Conservation (phyloP, 1,284 basidiomycete species). For the Mrakiaceae sp. region DNA sequence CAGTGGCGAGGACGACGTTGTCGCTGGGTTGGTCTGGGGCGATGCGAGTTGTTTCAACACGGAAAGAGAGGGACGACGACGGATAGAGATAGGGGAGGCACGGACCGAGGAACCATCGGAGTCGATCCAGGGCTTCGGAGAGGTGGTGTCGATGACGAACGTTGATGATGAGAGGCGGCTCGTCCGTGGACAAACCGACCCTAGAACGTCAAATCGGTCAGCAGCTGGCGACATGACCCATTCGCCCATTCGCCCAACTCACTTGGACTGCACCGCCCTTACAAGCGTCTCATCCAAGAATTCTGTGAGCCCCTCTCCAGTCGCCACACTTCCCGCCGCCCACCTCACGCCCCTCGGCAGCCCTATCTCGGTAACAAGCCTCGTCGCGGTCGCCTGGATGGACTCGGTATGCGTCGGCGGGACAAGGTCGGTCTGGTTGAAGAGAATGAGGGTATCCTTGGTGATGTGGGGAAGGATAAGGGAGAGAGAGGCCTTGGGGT, state of each 20-base stretch:
- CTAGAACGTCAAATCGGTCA: no score
- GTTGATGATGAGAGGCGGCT: slow-evolving; percentile 60
- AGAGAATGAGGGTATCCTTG: slow-evolving; percentile 47
- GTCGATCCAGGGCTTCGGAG: slow-evolving; percentile 49
- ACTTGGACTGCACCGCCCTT: slow-evolving; percentile 46
- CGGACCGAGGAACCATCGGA: slow-evolving; percentile 55
- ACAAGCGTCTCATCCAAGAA: slow-evolving; percentile 50
- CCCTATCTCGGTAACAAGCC: slow-evolving; percentile 6
- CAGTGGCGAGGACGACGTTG: slow-evolving; percentile 66
- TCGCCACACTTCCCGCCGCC: slow-evolving; percentile 56
- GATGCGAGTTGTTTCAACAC: no score
- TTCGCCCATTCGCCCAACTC: slow-evolving; percentile 17
- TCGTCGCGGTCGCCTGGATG: background rate
- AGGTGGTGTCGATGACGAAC: slow-evolving; percentile 66
- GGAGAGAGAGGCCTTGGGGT: slow-evolving; percentile 17
- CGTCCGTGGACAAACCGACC: slow-evolving; percentile 16
- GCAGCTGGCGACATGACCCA: background rate
- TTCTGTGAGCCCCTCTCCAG: slow-evolving; percentile 44
- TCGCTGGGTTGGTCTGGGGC: slow-evolving; percentile 25
- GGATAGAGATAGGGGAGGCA: background rate
- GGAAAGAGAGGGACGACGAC: slow-evolving; percentile 24
- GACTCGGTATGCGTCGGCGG: slow-evolving; percentile 6
- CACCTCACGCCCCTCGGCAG: slow-evolving; percentile 14
- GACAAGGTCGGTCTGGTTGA: slow-evolving; percentile 62
- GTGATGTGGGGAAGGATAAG: slow-evolving; percentile 38